Conservation (phyloP, 1,284 basidiomycete species). For the Ceratobasidium sp. region DNA sequence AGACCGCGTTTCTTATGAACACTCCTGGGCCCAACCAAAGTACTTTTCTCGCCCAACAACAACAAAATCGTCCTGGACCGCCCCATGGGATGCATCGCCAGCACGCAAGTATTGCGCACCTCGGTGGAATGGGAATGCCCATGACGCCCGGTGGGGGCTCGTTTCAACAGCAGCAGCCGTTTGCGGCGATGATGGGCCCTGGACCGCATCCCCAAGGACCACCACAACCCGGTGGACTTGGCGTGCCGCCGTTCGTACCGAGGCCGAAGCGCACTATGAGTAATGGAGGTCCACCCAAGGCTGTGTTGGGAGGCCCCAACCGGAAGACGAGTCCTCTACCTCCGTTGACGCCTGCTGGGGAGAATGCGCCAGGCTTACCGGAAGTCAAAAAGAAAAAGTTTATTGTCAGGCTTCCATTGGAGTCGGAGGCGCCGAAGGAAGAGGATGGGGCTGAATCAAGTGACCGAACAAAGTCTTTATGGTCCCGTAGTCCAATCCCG, state of each 20-base stretch:
- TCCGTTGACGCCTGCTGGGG: constrained; percentile 48
- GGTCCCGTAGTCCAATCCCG: constrained; percentile 74
- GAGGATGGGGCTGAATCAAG: constrained; percentile 34
- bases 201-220: constrained; percentile 14
- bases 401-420: constrained; percentile 78
- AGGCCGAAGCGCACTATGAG: constrained; percentile 76
- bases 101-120: constrained; percentile 47
- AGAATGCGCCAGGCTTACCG: constrained; percentile 51
- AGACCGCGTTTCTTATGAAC: constrained; percentile 33
- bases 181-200: constrained; percentile 27
- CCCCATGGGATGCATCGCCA: constrained; percentile 22
- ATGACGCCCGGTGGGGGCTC: constrained; percentile 33
- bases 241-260: constrained; percentile 35
- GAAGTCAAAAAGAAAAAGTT: constrained; percentile 73
- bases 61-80: constrained; percentile 9
- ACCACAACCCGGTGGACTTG: constrained; percentile 27
- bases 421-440: constrained; percentile 62
- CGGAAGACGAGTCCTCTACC: constrained; percentile 77
- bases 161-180: constrained; percentile 43
- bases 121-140: constrained; percentile 31
- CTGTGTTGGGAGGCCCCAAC: constrained; percentile 78
- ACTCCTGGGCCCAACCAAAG: constrained; percentile 30
- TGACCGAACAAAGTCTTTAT: constrained; percentile 58
- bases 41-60: constrained; percentile 38
- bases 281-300: constrained; percentile 83